Conservation (phyloP, 495 filamentous ascomycete genomes). For the Penicillium lividum region DNA sequence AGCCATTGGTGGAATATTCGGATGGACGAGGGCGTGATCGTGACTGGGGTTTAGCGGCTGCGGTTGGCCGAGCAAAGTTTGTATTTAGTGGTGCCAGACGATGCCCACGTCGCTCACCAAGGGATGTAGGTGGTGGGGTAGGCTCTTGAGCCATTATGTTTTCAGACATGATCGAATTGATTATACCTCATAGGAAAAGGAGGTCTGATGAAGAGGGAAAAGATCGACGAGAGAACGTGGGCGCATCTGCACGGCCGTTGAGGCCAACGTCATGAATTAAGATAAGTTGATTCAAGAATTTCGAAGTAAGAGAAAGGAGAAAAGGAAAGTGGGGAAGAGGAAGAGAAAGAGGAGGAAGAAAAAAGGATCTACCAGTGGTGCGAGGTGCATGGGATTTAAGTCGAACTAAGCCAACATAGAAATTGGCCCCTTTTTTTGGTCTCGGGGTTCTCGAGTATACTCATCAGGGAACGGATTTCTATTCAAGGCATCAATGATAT, state of each 20-base stretch:
- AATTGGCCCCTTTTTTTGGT: neutral
- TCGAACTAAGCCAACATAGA: conserved; percentile 6
- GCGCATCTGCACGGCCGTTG: conserved; percentile 21
- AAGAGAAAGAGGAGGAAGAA: conserved; percentile 2
- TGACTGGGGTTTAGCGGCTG: conserved; percentile 10
- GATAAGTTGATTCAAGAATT: neutral
- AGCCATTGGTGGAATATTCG: conserved; percentile 35
- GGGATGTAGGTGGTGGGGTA: conserved; percentile 23
- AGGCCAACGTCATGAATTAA: conserved; percentile 15
- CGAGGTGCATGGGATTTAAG: conserved; percentile 21
- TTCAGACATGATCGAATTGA: conserved; percentile 12
- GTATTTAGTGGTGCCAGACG: conserved; percentile 41
- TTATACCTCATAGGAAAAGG: conserved; percentile 18
- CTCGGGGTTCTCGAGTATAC: neutral
- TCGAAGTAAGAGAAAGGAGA: conserved; percentile 6
- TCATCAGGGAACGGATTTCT: neutral
- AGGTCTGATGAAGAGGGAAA: conserved; percentile 23
- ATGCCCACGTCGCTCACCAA: conserved; percentile 44
- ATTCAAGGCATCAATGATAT: neutral
- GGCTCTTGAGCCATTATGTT: conserved; percentile 9
- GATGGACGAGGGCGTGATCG: conserved; percentile 42
- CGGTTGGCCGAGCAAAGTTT: conserved; percentile 41
- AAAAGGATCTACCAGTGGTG: conserved; percentile 21
- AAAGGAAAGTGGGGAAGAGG: conserved; percentile 5
- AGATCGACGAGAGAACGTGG: conserved; percentile 31